phyloP scores from a whole-genome alignment of 495 filamentous ascomycete species.

The Polyplosphaeria fusca region DNA sequence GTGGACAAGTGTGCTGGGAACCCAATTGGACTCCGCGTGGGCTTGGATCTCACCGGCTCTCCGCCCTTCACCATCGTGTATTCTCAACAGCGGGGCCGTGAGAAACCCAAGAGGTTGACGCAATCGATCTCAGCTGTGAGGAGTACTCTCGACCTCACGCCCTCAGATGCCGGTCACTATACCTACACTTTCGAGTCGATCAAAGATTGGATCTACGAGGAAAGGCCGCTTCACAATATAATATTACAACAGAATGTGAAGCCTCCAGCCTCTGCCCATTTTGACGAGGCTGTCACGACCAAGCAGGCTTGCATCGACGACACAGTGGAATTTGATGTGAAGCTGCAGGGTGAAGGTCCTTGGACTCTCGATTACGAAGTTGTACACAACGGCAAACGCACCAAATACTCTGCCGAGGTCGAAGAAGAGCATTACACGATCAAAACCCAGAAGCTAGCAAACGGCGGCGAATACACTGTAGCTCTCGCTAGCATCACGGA shows the following conservation, averaged over 20 bases:
- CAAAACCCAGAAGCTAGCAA: constrained; percentile 64
- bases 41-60: constrained; percentile 82
- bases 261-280: constrained; percentile 77
- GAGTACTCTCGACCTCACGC: constrained; percentile 79
- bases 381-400: constrained; percentile 81
- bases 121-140: constrained; percentile 63
- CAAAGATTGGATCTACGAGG: constrained; percentile 74
- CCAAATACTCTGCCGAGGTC: constrained; percentile 62
- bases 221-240: constrained; percentile 49
- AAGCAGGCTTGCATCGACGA: constrained; percentile 78
- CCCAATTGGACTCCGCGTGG: constrained; percentile 82
- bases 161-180: constrained; percentile 75
- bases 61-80: constrained; percentile 82
- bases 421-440: constrained; percentile 61
- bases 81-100: constrained; percentile 59
- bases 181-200: constrained; percentile 79
- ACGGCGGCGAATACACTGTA: constrained; percentile 84
- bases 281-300: constrained; percentile 53
- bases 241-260: constrained; percentile 87
- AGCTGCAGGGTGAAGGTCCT: constrained; percentile 74
- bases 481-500: constrained; percentile 82
- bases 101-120: constrained; percentile 49
- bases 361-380: constrained; percentile 92
- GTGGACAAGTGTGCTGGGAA: constrained; percentile 92
- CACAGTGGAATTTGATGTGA: constrained; percentile 65